Evolutionary conservation across 495 filamentous ascomycete genomes (phyloP), one percentile per base, ranked within the genome.

Genomic region (Aspergillus sclerotiicarbonarius): DNA sequence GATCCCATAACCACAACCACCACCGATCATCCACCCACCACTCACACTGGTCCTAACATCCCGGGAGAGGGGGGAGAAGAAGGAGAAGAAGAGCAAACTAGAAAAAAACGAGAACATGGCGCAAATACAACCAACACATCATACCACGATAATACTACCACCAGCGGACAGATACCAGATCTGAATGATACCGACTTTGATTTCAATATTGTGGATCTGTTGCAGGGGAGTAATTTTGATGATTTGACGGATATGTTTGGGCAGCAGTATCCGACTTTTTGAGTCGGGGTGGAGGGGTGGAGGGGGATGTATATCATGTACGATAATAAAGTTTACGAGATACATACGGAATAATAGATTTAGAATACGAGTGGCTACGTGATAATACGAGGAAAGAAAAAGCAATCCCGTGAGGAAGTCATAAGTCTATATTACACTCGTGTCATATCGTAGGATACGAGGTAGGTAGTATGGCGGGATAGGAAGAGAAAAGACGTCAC

Each of bases 391-490:
- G 20, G 59, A 52, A 48, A 30, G 15, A 20, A n/a, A n/a, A n/a
- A n/a, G n/a, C n/a, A n/a, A 53, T 62, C 66, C 62, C 67, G 65
- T 61, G 68, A 71, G 68, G 64, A 76, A 68, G 58, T 58, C 62
- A 68, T 68, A 71, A 67, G 64, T 73, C 71, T 76, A 76, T 73
- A 65, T 73, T 70, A 73, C 68, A 73, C 60, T 69, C 66, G 58
- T 62, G 54, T 56, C 48, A 67, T 56, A 57, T 39, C 46, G 58
- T 58, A 59, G 47, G 57, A 59, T 45, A 64, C 51, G 59, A 63
- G 60, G 48, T 56, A 61, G 61, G 59, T 59, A 61, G 59, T 29
- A 15, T 29, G 47, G 18, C 53, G 59, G 57, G 55, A 64, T 50
- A 63, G 62, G 63, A 73, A 67, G 64, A 64, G 66, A 65, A 69